Base-by-base conservation (phyloP, 192 early-diverging fungal genomes). In the Coemansia sp. region DNA sequence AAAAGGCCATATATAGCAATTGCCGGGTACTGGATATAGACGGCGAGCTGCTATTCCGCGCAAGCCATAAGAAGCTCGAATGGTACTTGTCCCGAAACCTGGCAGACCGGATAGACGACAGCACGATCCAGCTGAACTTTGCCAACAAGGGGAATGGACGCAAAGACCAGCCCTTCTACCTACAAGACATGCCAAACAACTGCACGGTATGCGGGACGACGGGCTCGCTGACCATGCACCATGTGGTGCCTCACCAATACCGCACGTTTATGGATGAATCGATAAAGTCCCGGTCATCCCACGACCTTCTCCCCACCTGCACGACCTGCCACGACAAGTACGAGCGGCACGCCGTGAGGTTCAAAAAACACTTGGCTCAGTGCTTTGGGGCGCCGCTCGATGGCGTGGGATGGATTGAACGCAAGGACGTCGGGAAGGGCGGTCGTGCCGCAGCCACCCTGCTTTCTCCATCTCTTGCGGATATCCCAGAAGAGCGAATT, bases 121-220 rank as follows among this genome's bases (percentile, higher is more conserved):
- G n/a, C 12, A 78, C 75, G 20, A 71, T 78, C 37, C 75, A 64
- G 64, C 48, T 78, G 51, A 71, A 42, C n/a, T 78, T 78, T 50
- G 51, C 30, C 23, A 67, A 72, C 66, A 63, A 64, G 39, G 75
- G 75, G 14, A 41, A 20, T 6, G 75, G 75, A 15, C 69, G 75
- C 2, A 51, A 31, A 21, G 46, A 50, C 37, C 64, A 71, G 57
- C 64, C 69, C 28, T 78, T 71, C 39, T 78, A 78, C 16, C 38
- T 78, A 15, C 75, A 78, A 41, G 75, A 78, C 40, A 78, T 78
- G 75, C 52, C 41, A 15, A 72, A 78, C 57, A 36, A 21, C 14
- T 78, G 75, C 47, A 60, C 54, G 1, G 55, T 68, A 16, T 78
- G 75, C 32, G 64, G 60, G 7, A 9, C 46, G 1, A 2, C 42